Evolutionary conservation across 2,329 filamentous ascomycete species (phyloP), one percentile per base, ranked within the genome.

Genomic region (Knoxdaviesia capensis): DNA sequence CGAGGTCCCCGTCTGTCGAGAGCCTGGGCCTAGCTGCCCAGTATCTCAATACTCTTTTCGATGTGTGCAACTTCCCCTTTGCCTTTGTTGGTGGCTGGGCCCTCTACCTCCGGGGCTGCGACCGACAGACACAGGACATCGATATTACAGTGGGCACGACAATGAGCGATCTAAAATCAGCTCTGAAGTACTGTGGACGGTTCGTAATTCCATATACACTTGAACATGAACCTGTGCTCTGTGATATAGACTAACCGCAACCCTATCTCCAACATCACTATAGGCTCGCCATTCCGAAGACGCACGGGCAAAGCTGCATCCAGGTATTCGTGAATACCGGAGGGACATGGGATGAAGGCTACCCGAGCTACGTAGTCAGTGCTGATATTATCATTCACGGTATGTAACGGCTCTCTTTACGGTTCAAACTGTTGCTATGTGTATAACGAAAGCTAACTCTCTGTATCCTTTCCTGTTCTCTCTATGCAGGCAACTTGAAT

Each of bases 71-170:
- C 7, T n/a, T 43, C 33, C 37, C 36, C 38, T 43, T 40, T 37
- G 41, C 41, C 37, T 43, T 43, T 37, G 37, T 43, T 10, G 41
- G 41, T 33, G 41, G 41, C 33, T 43, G 41, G 41, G 41, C 41
- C 41, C 37, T 43, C 31, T 43, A 43, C 41, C 35, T 43, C 33
- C 30, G 41, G 11, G 41, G 41, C 41, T 37, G 41, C 10, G 30
- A 11, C 10, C 41, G 41, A 32, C 11, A 34, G 37, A 43, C 41
- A 33, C 37, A 43, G 34, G 41, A 43, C 35, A 38, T 43, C 33
- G 41, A 43, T 40, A 34, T 43, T 35, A 39, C 32, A 37, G 41
- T 43, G 33, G 41, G 34, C 29, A 36, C 33, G n/a, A 30, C 37
- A 7, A 43, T 43, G 41, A 38, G 36, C 11, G 32, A 30, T 28